A percentile compares a stretch with the other conserved stretches of the same genome.
Conservation (phyloP, 257 asterid species). For the Thymus quinquecostatus region DNA sequence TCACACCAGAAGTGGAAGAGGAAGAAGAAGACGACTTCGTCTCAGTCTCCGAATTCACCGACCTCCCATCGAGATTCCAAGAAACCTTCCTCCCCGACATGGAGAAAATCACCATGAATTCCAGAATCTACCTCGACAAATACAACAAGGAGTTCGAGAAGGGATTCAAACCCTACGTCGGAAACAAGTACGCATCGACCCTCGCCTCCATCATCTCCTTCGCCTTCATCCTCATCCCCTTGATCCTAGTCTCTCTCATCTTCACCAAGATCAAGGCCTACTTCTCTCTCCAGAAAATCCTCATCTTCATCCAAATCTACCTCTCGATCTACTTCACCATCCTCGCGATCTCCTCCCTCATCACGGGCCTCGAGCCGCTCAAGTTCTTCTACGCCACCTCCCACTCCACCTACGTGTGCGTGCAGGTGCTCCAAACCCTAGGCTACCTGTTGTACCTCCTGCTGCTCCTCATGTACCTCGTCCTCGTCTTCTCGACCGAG, state of each 20-base stretch:
- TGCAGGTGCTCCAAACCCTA: conserved; percentile 74
- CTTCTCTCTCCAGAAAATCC: conserved; percentile 74
- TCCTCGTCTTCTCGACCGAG: conserved; percentile 76
- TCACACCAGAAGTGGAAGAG: conserved; percentile 25
- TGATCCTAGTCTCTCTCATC: conserved; percentile 71
- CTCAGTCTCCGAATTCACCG: conserved; percentile 60
- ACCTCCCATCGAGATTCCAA: conserved; percentile 75
- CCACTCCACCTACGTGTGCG: conserved; percentile 74
- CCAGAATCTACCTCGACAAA: conserved; percentile 54
- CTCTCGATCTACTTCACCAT: conserved; percentile 83
- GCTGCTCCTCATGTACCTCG: conserved; percentile 78
- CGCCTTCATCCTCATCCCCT: conserved; percentile 73
- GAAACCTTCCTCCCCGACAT: conserved; percentile 77
- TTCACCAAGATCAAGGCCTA: conserved; percentile 74
- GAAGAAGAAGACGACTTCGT: conserved; percentile 59
- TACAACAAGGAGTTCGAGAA: conserved; percentile 73
- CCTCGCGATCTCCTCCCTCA: conserved; percentile 56
- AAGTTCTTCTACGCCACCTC: conserved; percentile 79
- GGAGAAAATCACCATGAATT: conserved; percentile 66
- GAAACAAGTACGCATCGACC: conserved; percentile 74
- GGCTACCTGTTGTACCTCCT: conserved; percentile 77
- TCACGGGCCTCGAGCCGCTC: conserved; percentile 81
- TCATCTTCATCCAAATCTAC: conserved; percentile 81
- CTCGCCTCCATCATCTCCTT: conserved; percentile 68
- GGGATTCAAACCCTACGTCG: conserved; percentile 76